Evolutionary conservation across 1,139 yeast genomes (phyloP), one percentile per base, ranked within the genome.

Genomic region (Suhomyces kunorum): DNA sequence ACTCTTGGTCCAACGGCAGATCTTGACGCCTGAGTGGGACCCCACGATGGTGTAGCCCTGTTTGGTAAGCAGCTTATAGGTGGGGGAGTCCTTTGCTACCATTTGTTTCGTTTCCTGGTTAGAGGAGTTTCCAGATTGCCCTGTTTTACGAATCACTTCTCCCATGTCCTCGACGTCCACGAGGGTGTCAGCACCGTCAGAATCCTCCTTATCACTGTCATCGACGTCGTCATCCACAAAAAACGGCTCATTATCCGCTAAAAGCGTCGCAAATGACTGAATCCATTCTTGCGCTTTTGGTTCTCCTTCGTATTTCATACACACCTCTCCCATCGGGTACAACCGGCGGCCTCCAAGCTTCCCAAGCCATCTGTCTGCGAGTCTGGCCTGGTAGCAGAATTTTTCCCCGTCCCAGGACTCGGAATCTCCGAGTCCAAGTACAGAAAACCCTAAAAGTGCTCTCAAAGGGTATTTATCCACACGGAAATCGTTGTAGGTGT

Each of bases 1-100:
- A 46, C 94, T 85, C 58, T 90, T 90, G 4, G 97, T 89, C 98
- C 98, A 89, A 55, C 97, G 78, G 59, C 98, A 89, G 34, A 90
- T 87, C 60, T 89, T 89, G 34, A 89, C 97, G 23, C 98, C 98
- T 0, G 96, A 87, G 55, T 89, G 98, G 0, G 95, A 83, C 11
- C 98, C 98, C 26, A 89, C 95, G 47, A 89, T 81, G 0, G 95
- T 85, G 54, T 89, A 89, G 0, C 97, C 97, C 64, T 89, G 98
- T 54, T 89, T 89, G 1, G 96, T 89, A 38, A 89, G 71, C 13
- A 95, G 82, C 47, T 86, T 87, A 61, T 68, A 89, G 1, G 98
- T 90, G 9, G 97, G 97, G 1, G 96, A 87, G 49, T 85, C 82
- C 49, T 83, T 77, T 3, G 95, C 88, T 37, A 89, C 96, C 98